A percentile compares a stretch with the other conserved stretches of the same genome.
These are phyloP conservation scores for Melastoma malabathricum DNA, from an alignment of 345 rosid species.

Conservation along the genomic window DNA sequence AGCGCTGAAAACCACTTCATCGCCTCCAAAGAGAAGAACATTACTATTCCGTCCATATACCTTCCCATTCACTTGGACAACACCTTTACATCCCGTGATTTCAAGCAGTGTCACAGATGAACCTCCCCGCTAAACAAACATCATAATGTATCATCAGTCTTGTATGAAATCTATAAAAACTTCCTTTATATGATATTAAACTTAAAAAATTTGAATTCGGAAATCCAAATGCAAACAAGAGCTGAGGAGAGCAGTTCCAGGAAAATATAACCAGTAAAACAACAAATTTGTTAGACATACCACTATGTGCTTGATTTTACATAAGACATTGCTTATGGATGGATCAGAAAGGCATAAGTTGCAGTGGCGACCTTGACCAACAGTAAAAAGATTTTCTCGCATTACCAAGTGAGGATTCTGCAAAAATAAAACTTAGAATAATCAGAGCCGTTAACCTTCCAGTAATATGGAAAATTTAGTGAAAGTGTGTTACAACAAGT, in stretches of 20 bases:
- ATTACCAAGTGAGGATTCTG: slow-evolving; percentile 73
- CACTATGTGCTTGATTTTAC: slow-evolving; percentile 68
- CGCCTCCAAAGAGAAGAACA: slow-evolving; percentile 66
- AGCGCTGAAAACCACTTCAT: slow-evolving; percentile 67
- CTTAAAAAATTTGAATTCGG: background rate
- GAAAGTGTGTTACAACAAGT: no score
- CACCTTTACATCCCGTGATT: slow-evolving; percentile 66
- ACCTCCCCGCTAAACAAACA: slow-evolving; percentile 43
- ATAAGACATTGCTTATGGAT: slow-evolving; percentile 36
- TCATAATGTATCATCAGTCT: background rate
- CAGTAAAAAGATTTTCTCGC: slow-evolving; percentile 45
- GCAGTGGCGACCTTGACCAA: slow-evolving; percentile 68
- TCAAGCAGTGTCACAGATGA: slow-evolving; percentile 55
- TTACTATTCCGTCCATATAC: slow-evolving; percentile 29
- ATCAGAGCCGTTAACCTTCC: no score
- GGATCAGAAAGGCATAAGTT: slow-evolving; percentile 68
- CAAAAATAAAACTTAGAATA: slow-evolving; percentile 6
- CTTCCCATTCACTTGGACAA: slow-evolving; percentile 79
- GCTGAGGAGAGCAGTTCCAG: background rate
- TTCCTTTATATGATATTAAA: no score
- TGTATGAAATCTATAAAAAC: no score
- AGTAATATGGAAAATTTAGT: no score
- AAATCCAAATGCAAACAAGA: background rate
- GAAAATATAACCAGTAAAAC: no score
- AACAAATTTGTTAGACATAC: slow-evolving; percentile 20